phyloP scores from a whole-genome alignment of 2,329 filamentous ascomycete species.

The Penicillium sp. region DNA sequence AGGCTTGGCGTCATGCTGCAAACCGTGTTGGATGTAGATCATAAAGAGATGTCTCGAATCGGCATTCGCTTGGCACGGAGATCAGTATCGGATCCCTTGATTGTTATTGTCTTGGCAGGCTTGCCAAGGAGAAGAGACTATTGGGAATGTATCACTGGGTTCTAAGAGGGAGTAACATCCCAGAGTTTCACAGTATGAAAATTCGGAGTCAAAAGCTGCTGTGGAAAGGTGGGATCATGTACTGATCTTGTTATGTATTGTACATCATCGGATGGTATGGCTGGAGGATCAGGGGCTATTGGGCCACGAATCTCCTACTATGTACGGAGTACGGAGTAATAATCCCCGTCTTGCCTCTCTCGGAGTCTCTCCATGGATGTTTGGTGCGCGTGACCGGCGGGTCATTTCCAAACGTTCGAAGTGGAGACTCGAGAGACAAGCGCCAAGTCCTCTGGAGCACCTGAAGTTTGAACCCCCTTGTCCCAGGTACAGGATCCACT shows the following conservation, averaged over 20 bases:
- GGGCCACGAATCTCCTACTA: not conserved
- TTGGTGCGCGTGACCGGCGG: slow-evolving; percentile 23
- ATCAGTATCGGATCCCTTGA: slow-evolving; percentile 5
- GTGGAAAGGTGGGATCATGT: too few relatives aligned
- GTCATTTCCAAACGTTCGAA: slow-evolving; percentile 13
- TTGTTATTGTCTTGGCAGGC: slow-evolving; percentile 17
- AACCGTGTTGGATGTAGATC: slow-evolving; percentile 8
- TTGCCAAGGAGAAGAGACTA: not conserved
- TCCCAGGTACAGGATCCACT: slow-evolving; percentile 5
- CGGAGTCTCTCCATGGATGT: slow-evolving; percentile 1
- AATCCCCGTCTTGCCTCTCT: not conserved
- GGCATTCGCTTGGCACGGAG: slow-evolving; percentile 19
- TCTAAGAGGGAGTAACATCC: not conserved
- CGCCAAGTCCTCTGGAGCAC: not conserved
- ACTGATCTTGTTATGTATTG: too few relatives aligned
- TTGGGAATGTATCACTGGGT: not conserved
- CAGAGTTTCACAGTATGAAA: not conserved
- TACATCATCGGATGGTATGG: too few relatives aligned
- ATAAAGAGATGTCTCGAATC: slow-evolving; percentile 5
- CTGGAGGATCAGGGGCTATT: not conserved
- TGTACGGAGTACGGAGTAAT: too few relatives aligned
- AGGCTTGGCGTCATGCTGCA: slow-evolving; percentile 15
- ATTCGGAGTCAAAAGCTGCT: too few relatives aligned
- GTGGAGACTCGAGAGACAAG: not conserved
- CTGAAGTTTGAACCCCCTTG: slow-evolving; percentile 1